Evolutionary conservation across 148 eudicot genomes (phyloP).

Genomic region (Nyssa sinensis): DNA sequence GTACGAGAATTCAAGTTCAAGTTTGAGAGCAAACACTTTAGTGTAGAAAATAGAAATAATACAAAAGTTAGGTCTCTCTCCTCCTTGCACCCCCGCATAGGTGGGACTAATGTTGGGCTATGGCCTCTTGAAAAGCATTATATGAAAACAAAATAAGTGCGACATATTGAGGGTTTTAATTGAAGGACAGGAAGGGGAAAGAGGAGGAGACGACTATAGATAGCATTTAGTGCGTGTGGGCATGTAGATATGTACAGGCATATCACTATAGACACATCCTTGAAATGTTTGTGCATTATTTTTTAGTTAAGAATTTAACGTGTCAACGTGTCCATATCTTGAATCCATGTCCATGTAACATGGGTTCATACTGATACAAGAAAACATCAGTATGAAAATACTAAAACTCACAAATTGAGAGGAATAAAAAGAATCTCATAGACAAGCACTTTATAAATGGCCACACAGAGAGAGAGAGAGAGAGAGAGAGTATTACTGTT

Average conservation of each 20-base stretch:
- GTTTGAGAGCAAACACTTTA: too few relatives aligned
- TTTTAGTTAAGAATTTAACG: not conserved
- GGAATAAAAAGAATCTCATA: not conserved
- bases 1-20: too few relatives aligned
- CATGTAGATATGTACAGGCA: not conserved
- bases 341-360: not conserved
- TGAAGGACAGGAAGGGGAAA: not conserved
- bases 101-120: too few relatives aligned
- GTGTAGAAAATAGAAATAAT: too few relatives aligned
- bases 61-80: too few relatives aligned
- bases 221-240: not conserved
- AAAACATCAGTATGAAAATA: not conserved
- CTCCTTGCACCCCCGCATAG: too few relatives aligned
- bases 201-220: not conserved
- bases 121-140: too few relatives aligned
- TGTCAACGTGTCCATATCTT: constrained; percentile 3
- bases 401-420: constrained; percentile 3
- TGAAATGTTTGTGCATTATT: not conserved
- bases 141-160: not conserved
- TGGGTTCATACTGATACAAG: not conserved
- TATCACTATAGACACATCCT: not conserved
- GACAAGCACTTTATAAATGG: not conserved
- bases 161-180: not conserved
- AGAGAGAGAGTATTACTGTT: constrained; percentile 61
- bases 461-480: constrained; percentile 14